Evolutionary conservation across 345 rosid genomes (phyloP), one percentile per base, ranked within the genome.

Genomic region (Clarkia xantiana): DNA sequence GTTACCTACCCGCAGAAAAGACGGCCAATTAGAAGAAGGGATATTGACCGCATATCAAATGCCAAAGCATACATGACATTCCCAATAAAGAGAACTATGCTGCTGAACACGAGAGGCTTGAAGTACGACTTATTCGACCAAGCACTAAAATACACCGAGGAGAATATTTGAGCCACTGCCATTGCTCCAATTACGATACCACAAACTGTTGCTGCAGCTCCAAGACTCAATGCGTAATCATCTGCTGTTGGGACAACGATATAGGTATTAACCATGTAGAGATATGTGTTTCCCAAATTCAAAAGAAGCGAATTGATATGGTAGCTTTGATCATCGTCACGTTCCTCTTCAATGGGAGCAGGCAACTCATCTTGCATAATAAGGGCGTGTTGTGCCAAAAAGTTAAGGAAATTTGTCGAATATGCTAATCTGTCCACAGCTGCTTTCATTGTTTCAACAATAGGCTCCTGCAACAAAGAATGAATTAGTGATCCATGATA

Each of bases 201-300:
- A 46, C 99, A 87, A 70, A 93, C 97, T 23, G 99, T 93, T 52
- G 99, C 91, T 18, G 99, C 86, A 51, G 99, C 96, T 52, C 94
- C 96, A 58, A 86, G 99, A 67, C 87, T 77, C 76, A 64, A 57
- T 3, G 99, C 77, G 59, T 87, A 87, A 74, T 93, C 87, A 77
- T 84, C 97, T 0, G 94, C 95, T 6, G 99, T 82, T 29, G 97
- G 95, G 47, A 93, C 97, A 13, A 93, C 78, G 55, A 87, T 82
- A 54, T 87, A 93, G 17, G 96, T 87, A 68, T 93, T 93, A 71
- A 85, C 76, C 87, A 93, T 93, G 68, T 93, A 93, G 56, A 93
- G 88, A 62, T 84, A 77, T 16, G 98, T 84, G 64, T 84, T 86
- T 13, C 67, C 96, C 53, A 91, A 62, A 76, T 86, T 93, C 70